Evolutionary conservation across 805 yeast genomes (phyloP), one percentile per base, ranked within the genome.

Genomic region (Sugiyamaella boreocaroliniensis): DNA sequence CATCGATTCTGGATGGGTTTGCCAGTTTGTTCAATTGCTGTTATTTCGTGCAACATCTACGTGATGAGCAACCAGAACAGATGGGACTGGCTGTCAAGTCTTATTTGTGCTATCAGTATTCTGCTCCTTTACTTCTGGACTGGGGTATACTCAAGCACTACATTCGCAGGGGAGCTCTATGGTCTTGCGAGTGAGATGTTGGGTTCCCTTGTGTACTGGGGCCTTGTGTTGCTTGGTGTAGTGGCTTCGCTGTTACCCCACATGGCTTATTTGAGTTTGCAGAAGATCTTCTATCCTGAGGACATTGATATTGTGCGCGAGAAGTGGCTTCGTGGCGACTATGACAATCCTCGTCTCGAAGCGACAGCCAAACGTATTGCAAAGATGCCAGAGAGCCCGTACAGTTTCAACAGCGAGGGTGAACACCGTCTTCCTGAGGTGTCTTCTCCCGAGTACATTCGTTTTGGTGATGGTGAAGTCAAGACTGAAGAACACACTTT

Each of bases 261-360:
- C 49, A 77, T 83, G 63, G 61, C 72, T 1, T 72, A 62, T 59
- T 82, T 82, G 61, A 69, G 78, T 44, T 56, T 77, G 48, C 76
- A 68, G 59, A 71, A 76, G 50, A 71, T 81, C 52, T 83, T 78
- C 68, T 62, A 61, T 49, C 95, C 95, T 2, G 64, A 69, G 40
- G 93, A 86, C 62, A 75, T 82, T 45, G 95, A 86, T 61, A 80
- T 85, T 51, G 73, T 86, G 47, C 74, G 93, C 51, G 93, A 85
- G 60, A 68, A 76, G 55, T 80, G 77, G 55, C 48, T 45, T 34
- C 26, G 51, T 34, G 62, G 62, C 18, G 58, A 59, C 18, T 59
- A 44, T 48, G 60, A 59, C 47, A 15, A 32, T 11, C 41, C 16
- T 15, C 20, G 26, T 2, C 6, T 32, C 4, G 26, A 10, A 16